These are phyloP conservation scores for Pythium aphanidermatum DNA, from an alignment of 352 stramenopile species.

Conservation along the genomic window DNA sequence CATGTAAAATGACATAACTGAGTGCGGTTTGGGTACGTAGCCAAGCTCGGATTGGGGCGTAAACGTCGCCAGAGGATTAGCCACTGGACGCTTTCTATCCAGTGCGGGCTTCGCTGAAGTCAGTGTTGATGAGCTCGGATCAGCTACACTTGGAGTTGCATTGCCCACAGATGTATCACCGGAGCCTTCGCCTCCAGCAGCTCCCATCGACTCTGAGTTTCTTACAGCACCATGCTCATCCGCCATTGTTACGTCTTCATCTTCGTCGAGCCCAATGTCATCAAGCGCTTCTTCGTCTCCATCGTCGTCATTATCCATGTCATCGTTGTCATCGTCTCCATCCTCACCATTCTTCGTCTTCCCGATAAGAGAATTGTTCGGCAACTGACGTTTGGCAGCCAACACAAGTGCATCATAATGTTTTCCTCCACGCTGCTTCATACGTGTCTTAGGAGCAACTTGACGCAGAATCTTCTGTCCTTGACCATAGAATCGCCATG, in stretches of 20 bases:
- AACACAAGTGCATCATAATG: constrained; percentile 64
- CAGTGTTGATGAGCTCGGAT: too few species aligned
- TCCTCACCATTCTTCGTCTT: constrained; percentile 31
- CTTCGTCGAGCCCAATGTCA: constrained; percentile 12
- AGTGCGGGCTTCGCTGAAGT: too few species aligned
- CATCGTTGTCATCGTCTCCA: constrained; percentile 19
- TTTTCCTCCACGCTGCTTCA: constrained; percentile 70
- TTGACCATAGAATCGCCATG: constrained; percentile 89
- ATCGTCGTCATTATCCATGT: constrained; percentile 22
- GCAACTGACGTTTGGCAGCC: constrained; percentile 72
- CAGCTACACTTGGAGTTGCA: too few species aligned
- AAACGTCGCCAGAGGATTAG: constrained; percentile 9
- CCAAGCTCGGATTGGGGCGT: constrained; percentile 64
- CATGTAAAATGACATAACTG: constrained; percentile 61
- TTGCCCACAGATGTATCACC: background rate
- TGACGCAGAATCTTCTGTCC: constrained; percentile 69
- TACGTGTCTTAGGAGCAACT: constrained; percentile 60
- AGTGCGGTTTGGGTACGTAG: constrained; percentile 37
- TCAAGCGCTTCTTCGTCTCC: constrained; percentile 10
- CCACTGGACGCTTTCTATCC: too few species aligned
- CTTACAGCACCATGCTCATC: background rate
- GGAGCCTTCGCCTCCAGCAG: background rate
- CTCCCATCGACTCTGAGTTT: background rate
- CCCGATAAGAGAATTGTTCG: constrained; percentile 67
- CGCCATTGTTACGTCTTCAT: background rate